Base-by-base conservation (phyloP, 345 rosid genomes). In the Citrus sp. region DNA sequence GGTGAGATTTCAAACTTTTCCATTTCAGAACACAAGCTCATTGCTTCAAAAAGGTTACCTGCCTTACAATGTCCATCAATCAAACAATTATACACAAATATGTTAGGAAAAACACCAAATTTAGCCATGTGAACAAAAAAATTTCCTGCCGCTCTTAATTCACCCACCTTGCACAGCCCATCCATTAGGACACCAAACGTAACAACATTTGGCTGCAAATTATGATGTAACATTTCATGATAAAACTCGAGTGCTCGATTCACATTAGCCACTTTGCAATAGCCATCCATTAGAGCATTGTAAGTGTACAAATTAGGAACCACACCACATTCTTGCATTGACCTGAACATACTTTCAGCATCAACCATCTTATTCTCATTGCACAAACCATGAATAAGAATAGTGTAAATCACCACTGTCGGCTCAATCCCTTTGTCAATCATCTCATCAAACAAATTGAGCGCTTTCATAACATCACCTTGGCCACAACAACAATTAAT, bases 101-200 rank as follows among this genome's bases (percentile, higher is more conserved):
- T 76, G 74, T 92, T 90, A 30, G 97, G 94, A 22, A 77, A 61
- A 87, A 88, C 87, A 49, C 91, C 89, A 74, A 85, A 81, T 80
- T 91, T 90, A 40, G 72, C 76, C 93, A 92, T 87, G 78, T 79
- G 85, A 79, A 68, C 91, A 56, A 87, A 85, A 46, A 88, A 68
- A 75, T 78, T 82, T 82, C 87, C 86, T 19, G 88, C 90, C 32
- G 86, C 79, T 8, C 78, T 79, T 77, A 86, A 61, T 80, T 87
- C 87, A 32, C 84, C 83, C 35, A 78, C 84, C 83, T 86, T 91
- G 77, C 95, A 88, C 65, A 92, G 87, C 19, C 88, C 92, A 86
- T 89, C 86, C 2, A 88, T 67, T 55, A 92, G 77, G 61, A 80
- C 79, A 28, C 92, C 92, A n/a, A 87, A 90, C 2, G 90, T 78